Conservation (phyloP, 2,329 filamentous ascomycete genomes). For the Pseudogymnoascus sp. region DNA sequence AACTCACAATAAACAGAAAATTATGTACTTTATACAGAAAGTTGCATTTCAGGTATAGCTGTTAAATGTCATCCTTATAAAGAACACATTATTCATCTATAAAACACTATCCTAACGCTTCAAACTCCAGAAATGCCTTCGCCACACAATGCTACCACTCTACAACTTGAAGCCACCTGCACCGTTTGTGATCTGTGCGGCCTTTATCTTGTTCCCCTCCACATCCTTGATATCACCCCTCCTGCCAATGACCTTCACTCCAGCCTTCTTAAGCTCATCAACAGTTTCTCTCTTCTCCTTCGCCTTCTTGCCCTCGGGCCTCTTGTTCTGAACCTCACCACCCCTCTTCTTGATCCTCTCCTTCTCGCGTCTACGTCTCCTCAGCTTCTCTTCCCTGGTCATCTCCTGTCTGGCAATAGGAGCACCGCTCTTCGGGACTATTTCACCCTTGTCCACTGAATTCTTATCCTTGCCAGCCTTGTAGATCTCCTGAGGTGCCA, state of each 20-base stretch:
- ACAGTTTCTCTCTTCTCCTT: constrained; percentile 44
- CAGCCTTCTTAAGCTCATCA: constrained; percentile 64
- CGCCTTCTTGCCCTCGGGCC: constrained; percentile 50
- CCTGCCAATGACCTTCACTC: constrained; percentile 85
- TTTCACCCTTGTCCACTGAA: constrained; percentile 55
- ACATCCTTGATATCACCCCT: constrained; percentile 80
- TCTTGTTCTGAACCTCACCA: constrained; percentile 39
- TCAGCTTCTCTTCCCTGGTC: constrained; percentile 74
- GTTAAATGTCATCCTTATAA: constrained; percentile 4
- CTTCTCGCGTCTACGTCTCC: constrained; percentile 72
- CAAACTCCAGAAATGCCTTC: constrained; percentile 1
- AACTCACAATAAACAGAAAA: neutral
- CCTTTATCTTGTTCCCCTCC: constrained; percentile 67
- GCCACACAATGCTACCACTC: constrained; percentile 8
- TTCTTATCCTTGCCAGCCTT: constrained; percentile 59
- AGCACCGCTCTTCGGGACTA: constrained; percentile 69
- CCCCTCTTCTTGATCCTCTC: constrained; percentile 70
- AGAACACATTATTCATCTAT: constrained; percentile 7
- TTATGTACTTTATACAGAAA: neutral
- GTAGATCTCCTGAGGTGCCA: constrained; percentile 94
- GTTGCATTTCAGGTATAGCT: neutral
- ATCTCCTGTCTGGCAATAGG: constrained; percentile 79
- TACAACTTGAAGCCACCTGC: constrained; percentile 55
- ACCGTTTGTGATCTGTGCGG: constrained; percentile 42
- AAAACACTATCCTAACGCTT: constrained; percentile 8